A percentile compares a stretch with the other conserved stretches of the same genome.
These are phyloP conservation scores for Trapa bicornis DNA, from an alignment of 345 rosid genomes.

Conservation along the genomic window DNA sequence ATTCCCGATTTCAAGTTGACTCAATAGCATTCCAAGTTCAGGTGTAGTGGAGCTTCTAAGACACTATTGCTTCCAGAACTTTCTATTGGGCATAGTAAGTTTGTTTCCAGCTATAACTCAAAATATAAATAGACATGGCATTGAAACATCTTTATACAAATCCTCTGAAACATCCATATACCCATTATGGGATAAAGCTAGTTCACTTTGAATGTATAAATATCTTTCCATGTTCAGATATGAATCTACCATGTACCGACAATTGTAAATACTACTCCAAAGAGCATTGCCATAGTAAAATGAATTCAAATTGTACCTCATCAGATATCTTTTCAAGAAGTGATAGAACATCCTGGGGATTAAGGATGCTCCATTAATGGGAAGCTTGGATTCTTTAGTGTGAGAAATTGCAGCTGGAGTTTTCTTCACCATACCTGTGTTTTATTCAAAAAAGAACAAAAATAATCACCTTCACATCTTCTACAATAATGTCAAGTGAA, in stretches of 20 bases:
- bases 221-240: too few relatives aligned
- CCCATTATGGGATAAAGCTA: not conserved
- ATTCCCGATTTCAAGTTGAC: not conserved
- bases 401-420: constrained; percentile 51
- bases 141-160: not conserved
- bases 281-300: constrained; percentile 4
- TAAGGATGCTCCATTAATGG: constrained; percentile 38
- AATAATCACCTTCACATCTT: not conserved
- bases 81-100: not conserved
- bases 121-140: not conserved
- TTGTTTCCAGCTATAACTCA: not conserved
- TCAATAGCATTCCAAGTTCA: not conserved
- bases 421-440: constrained; percentile 73
- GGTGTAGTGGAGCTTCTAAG: not conserved
- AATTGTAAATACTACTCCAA: not conserved
- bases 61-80: not conserved
- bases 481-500: not conserved
- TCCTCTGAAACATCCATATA: not conserved
- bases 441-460: not conserved
- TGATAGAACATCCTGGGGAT: constrained; percentile 44
- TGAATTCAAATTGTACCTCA: constrained; percentile 34
- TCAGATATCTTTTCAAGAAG: constrained; percentile 57
- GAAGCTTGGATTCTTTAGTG: constrained; percentile 43
- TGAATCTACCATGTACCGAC: too few relatives aligned
- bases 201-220: too few relatives aligned